Evolutionary conservation across 2,329 filamentous ascomycete species (phyloP), one percentile per base, ranked within the genome.

Genomic region (Sclerotinia glacialis): DNA sequence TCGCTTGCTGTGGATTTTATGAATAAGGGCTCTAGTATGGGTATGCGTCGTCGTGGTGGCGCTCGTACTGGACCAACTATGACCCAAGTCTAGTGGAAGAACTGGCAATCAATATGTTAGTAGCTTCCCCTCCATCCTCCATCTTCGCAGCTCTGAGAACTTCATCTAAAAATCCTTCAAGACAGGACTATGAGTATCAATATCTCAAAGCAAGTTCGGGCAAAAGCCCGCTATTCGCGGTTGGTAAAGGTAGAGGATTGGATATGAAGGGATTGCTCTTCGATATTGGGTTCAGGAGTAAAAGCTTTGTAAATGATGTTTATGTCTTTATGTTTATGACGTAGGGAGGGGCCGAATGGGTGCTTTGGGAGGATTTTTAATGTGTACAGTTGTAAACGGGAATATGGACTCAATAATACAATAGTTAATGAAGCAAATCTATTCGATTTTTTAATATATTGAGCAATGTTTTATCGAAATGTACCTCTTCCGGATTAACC

Each of bases 1-100:
- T 82, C 83, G 50, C 76, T 87, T 54, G 80, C 85, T 74, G 82
- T 90, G 69, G 61, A 55, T 44, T 58, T 69, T 40, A 52, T 72
- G 4, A 28, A 23, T 16, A 40, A 23, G 31, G 9, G 59, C 16
- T 50, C 50, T 5, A 40, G 60, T 14, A 44, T 40, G 28, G 28
- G 60, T 28, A 67, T 66, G 31, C 44, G 69, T 26, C 60, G 64
- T 12, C 67, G 69, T 0, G 65, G 70, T 44, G 77, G 80, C 42
- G 78, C 81, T 67, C 78, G 81, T 50, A 79, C 79, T 70, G 78
- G 81, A 34, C 80, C 80, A 34, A 73, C 79, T 55, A 85, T 85
- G 83, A 83, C 82, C 77, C 82, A 85, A 76, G 83, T 85, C 68
- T 85, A 84, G 72, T 44, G 12, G 49, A 26, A 2, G n/a, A 26